Evolutionary conservation across 768 basidiomycete genomes (phyloP).

Genomic region (Podaxis mareebaensis): DNA sequence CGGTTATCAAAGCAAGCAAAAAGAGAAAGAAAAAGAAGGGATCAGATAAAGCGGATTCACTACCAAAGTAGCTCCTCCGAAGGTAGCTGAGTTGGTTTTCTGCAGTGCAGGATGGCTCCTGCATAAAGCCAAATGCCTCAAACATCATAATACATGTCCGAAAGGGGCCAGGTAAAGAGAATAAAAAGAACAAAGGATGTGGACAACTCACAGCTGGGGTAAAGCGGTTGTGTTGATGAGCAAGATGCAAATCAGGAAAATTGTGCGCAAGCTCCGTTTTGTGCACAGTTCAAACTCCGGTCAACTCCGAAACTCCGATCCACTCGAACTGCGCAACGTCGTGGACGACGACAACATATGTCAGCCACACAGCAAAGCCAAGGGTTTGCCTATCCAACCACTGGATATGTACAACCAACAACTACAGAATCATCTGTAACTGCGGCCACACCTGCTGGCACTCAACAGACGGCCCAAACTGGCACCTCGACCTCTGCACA

Average conservation of each 20-base stretch:
- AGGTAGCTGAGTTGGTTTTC: slow-evolving; percentile 92
- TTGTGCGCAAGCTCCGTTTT: slow-evolving; percentile 14
- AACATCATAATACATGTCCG: slow-evolving; percentile 58
- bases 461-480: slow-evolving; percentile 28
- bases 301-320: slow-evolving; percentile 35
- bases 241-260: not conserved
- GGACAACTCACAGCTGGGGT: slow-evolving; percentile 28
- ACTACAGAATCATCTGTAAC: slow-evolving; percentile 21
- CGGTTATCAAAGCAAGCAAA: not conserved
- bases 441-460: slow-evolving; percentile 16
- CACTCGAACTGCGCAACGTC: slow-evolving; percentile 17
- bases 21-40: slow-evolving; percentile 9
- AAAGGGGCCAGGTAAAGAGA: slow-evolving; percentile 12
- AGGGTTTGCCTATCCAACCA: slow-evolving; percentile 10
- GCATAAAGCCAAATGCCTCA: slow-evolving; percentile 95
- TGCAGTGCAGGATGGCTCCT: slow-evolving; percentile 69
- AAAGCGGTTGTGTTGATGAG: not conserved
- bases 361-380: slow-evolving; percentile 31
- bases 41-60: slow-evolving; percentile 46
- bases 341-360: slow-evolving; percentile 26
- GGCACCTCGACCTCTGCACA: slow-evolving; percentile 36
- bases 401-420: not conserved
- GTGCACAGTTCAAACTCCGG: slow-evolving; percentile 20
- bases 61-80: slow-evolving; percentile 57
- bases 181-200: slow-evolving; percentile 5